These are phyloP conservation scores for Rhizopogon vesiculosus DNA, from an alignment of 768 basidiomycete species.

Conservation along the genomic window DNA sequence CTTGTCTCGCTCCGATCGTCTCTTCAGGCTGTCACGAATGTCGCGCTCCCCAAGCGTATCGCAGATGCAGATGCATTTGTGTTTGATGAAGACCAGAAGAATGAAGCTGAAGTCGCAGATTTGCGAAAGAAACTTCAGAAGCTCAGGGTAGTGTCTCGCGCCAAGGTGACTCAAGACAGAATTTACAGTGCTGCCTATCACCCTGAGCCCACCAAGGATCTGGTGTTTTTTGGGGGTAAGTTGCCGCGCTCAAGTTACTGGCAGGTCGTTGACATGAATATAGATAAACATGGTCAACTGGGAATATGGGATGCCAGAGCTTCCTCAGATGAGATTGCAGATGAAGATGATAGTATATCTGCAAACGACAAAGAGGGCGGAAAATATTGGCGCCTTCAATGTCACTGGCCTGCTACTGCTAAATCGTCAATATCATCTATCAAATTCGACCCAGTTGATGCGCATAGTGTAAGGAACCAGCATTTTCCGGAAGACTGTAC, in stretches of 20 bases:
- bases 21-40: constrained; percentile 37
- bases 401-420: constrained; percentile 79
- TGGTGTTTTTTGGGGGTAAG: constrained; percentile 83
- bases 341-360: constrained; percentile 55
- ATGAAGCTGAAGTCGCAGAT: constrained; percentile 44
- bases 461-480: constrained; percentile 54
- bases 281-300: constrained; percentile 79
- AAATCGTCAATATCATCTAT: constrained; percentile 78
- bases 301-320: constrained; percentile 88
- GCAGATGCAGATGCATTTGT: constrained; percentile 48
- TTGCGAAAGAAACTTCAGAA: constrained; percentile 50
- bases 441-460: constrained; percentile 71
- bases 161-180: constrained; percentile 74
- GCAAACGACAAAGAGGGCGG: constrained; percentile 53
- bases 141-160: constrained; percentile 66
- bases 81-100: constrained; percentile 42
- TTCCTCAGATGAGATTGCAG: constrained; percentile 54
- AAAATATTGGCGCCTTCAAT: constrained; percentile 74
- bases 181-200: constrained; percentile 80
- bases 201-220: constrained; percentile 72
- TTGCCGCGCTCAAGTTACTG: background rate
- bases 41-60: constrained; percentile 31
- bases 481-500: background rate
- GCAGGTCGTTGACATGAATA: background rate
- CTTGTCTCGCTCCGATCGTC: constrained; percentile 40